Base-by-base conservation (phyloP, 345 rosid species). In the Citrus trifoliata region DNA sequence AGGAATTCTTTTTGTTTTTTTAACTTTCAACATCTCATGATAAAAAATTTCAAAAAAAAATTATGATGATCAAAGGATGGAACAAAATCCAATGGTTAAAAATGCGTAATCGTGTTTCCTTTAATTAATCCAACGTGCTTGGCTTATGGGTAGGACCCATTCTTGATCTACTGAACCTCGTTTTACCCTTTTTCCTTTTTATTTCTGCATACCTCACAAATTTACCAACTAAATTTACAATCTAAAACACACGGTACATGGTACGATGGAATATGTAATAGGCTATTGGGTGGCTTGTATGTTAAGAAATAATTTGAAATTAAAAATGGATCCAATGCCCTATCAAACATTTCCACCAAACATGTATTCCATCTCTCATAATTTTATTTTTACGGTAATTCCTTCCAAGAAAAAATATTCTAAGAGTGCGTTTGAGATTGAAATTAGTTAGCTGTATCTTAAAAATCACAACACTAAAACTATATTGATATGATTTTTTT, bases 361-460 rank as follows among this genome's bases (percentile, higher is more conserved):
- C 51, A 3, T 3, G 51, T 13, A 1, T 46, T 46, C 1, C 5
- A 46, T 46, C 13, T 46, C 51, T 13, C 51, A 3, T 0, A 46
- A 46, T 0, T 46, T 13, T 46, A 46, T 4, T 42, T 10, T 42
- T 10, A 2, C 10, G 10, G 14, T 42, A 42, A 10, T 10, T 42
- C 0, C 3, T 10, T 40, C 14, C 2, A 40, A 10, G 4, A 12
- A 33, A 33, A 33, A 33, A 33, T 0, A 33, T 4, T 33, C 1
- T 33, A 33, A 33, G 35, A 33, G 6, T 33, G 35, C 0, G 6
- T 33, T 4, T 4, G 0, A 1, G 1, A 35, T 35, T 35, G 1
- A 35, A 0, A 0, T 35, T 35, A 0, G 5, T 35, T 1, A 35
- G 37, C 0, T 35, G 1, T 35, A 35, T 35, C 7, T 35, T 35